Conservation (phyloP, 805 yeast species). For the Suhomyces sp. region DNA sequence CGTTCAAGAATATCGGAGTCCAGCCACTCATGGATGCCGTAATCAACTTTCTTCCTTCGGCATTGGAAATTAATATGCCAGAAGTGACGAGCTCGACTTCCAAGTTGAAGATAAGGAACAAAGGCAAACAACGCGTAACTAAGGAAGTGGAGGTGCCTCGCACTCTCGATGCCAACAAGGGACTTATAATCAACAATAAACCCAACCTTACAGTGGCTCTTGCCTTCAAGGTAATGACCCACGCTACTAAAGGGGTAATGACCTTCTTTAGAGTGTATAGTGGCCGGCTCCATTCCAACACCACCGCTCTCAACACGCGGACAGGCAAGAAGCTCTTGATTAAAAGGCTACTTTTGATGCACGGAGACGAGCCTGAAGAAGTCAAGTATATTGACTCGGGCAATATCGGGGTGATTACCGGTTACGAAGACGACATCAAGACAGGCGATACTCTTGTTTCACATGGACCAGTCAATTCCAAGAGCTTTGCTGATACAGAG, state of each 20-base stretch:
- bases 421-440: slow-evolving; percentile 61
- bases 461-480: slow-evolving; percentile 46
- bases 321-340: slow-evolving; percentile 65
- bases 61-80: slow-evolving; percentile 61
- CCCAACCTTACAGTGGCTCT: slow-evolving; percentile 69
- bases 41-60: slow-evolving; percentile 76
- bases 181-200: slow-evolving; percentile 53
- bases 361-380: slow-evolving; percentile 81
- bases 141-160: slow-evolving; percentile 26
- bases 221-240: slow-evolving; percentile 89
- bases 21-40: slow-evolving; percentile 91
- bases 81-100: slow-evolving; percentile 37
- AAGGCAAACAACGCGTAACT: slow-evolving; percentile 14
- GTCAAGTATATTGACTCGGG: slow-evolving; percentile 66
- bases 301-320: slow-evolving; percentile 63
- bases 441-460: slow-evolving; percentile 91
- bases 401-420: slow-evolving; percentile 87
- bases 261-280: slow-evolving; percentile 86
- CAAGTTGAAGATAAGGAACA: slow-evolving; percentile 14
- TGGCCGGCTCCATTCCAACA: slow-evolving; percentile 65
- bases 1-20: slow-evolving; percentile 89
- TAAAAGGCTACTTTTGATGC: slow-evolving; percentile 73
- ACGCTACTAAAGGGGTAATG: slow-evolving; percentile 78
- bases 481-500: slow-evolving; percentile 44
- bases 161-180: slow-evolving; percentile 39